A percentile compares a stretch with the other conserved stretches of the same genome.
Evolutionary conservation across 345 rosid genomes (phyloP).

Genomic region (Noccaea bulbosa): DNA sequence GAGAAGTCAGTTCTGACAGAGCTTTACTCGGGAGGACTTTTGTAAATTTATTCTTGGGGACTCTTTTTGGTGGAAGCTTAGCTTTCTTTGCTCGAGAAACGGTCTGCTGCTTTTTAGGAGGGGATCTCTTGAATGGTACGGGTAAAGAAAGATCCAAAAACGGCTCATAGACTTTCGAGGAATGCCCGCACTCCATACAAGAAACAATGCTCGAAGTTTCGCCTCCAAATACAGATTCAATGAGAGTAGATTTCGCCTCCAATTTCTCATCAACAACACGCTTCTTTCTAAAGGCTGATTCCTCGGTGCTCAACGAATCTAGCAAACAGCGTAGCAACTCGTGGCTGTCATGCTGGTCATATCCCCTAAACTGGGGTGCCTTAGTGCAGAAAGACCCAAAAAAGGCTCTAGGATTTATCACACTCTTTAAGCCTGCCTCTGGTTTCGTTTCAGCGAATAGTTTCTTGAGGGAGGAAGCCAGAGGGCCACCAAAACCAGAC

Average conservation of each 20-base stretch:
- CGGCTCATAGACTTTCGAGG: constrained; percentile 88
- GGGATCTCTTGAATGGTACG: constrained; percentile 79
- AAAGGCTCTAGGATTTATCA: constrained; percentile 70
- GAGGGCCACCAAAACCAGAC: constrained; percentile 50
- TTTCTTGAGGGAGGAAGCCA: constrained; percentile 72
- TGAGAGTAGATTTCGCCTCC: constrained; percentile 50
- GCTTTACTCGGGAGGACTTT: constrained; percentile 45
- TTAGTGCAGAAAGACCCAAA: constrained; percentile 72
- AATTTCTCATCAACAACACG: constrained; percentile 42
- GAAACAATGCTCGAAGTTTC: constrained; percentile 81
- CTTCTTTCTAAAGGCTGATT: constrained; percentile 58
- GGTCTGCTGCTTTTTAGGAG: constrained; percentile 59
- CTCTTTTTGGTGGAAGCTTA: constrained; percentile 70
- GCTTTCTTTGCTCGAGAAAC: constrained; percentile 68
- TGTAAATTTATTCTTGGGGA: constrained; percentile 50
- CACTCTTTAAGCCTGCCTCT: constrained; percentile 61
- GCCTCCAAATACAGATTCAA: constrained; percentile 87
- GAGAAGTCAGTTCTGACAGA: constrained; percentile 38
- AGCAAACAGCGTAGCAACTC: constrained; percentile 88
- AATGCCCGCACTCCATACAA: constrained; percentile 85
- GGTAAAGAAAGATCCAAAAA: constrained; percentile 94
- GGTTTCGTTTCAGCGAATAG: constrained; percentile 68
- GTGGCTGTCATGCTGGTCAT: constrained; percentile 96
- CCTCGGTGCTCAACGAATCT: constrained; percentile 84
- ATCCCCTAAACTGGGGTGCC: constrained; percentile 93